phyloP scores from a whole-genome alignment of 495 filamentous ascomycete species.

The Neohortaea acidophila region DNA sequence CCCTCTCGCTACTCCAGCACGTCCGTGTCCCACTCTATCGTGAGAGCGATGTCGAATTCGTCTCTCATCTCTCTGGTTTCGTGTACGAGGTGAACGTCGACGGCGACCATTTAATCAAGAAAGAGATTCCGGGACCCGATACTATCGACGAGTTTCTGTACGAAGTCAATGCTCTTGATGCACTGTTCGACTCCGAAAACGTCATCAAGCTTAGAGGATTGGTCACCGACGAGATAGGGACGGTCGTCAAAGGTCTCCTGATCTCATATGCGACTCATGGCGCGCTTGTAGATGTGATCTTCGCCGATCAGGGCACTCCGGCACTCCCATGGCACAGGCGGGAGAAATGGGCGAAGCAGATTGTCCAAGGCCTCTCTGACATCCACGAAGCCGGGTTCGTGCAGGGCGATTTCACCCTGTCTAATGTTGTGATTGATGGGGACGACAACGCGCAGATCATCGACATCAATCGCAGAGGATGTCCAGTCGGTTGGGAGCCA shows the following conservation, averaged over 20 bases:
- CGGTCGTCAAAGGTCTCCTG: constrained; percentile 72
- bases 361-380: constrained; percentile 76
- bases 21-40: constrained; percentile 49
- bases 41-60: constrained; percentile 66
- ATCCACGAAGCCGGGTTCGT: constrained; percentile 96
- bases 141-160: constrained; percentile 95
- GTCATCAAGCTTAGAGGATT: constrained; percentile 83
- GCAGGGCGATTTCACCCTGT: constrained; percentile 92
- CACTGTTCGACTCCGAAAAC: constrained; percentile 52
- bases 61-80: constrained; percentile 87
- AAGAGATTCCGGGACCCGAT: constrained; percentile 94
- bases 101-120: constrained; percentile 71
- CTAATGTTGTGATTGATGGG: constrained; percentile 87
- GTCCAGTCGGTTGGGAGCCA: constrained; percentile 94
- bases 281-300: constrained; percentile 76
- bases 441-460: constrained; percentile 86
- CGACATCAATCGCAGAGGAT: constrained; percentile 92
- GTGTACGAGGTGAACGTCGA: constrained; percentile 79
- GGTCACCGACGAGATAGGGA: constrained; percentile 63
- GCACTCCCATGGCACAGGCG: constrained; percentile 55
- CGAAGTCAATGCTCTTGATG: constrained; percentile 86
- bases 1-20: constrained; percentile 58
- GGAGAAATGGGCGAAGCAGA: constrained; percentile 85
- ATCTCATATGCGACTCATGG: constrained; percentile 83
- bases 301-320: constrained; percentile 43